Percentiles rank a stretch among this genome's conserved stretches.
phyloP scores from a whole-genome alignment of 78 protist genomes.

The Protostelium mycophagum region DNA sequence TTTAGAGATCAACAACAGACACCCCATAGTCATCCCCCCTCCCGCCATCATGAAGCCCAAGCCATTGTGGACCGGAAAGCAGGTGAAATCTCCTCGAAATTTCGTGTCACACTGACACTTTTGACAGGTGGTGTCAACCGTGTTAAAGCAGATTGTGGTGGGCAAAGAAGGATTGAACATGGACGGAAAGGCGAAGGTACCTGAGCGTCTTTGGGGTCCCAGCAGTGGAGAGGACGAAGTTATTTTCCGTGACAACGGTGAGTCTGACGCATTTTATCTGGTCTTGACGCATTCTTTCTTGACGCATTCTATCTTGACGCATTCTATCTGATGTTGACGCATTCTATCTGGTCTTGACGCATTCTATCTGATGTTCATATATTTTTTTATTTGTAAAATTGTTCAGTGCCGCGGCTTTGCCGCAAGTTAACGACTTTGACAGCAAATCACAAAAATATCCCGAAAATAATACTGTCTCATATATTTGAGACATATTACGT shows the following conservation, averaged over 20 bases:
- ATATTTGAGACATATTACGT: too few relatives aligned
- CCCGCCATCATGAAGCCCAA: conserved; percentile 89
- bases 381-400: too few relatives aligned
- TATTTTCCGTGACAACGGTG: conserved; percentile 37
- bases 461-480: too few relatives aligned
- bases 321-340: too few relatives aligned
- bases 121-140: conserved; percentile 27
- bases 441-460: background rate
- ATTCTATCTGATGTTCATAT: too few relatives aligned
- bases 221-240: conserved; percentile 22
- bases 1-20: conserved; percentile 30
- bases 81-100: conserved; percentile 50
- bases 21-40: conserved; percentile 47
- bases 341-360: too few relatives aligned
- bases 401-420: too few relatives aligned
- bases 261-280: too few relatives aligned
- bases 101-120: background rate
- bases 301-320: too few relatives aligned
- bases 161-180: conserved; percentile 51
- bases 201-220: conserved; percentile 71
- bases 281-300: too few relatives aligned
- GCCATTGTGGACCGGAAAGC: conserved; percentile 96
- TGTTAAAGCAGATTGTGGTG: conserved; percentile 62
- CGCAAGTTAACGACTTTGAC: background rate
- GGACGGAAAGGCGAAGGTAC: conserved; percentile 47